Conservation (phyloP, 148 eudicot species). For the Euryodendron excelsum region DNA sequence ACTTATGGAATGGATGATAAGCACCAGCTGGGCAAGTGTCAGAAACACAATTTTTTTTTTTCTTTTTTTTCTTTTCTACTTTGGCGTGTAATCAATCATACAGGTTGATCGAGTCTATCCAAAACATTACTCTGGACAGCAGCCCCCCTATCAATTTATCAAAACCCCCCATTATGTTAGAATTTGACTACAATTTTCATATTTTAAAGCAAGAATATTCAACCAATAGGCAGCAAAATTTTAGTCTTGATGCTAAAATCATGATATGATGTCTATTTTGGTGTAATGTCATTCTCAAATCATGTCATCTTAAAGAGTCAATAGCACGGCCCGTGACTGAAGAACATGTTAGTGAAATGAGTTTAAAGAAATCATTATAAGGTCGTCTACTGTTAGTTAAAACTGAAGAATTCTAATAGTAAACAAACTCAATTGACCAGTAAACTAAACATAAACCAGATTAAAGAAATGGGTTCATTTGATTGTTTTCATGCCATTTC, state of each 20-base stretch:
- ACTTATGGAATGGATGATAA: background rate
- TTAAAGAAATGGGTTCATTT: background rate
- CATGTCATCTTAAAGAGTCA: background rate
- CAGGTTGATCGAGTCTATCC: background rate
- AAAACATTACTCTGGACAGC: no score
- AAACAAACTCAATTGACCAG: background rate
- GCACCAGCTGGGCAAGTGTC: background rate
- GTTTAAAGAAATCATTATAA: background rate
- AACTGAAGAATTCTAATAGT: background rate
- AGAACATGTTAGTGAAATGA: background rate
- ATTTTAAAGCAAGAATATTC: no score
- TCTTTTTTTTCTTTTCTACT: background rate
- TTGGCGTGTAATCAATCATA: background rate
- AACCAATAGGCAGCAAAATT: background rate
- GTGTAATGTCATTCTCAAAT: slow-evolving; percentile 9
- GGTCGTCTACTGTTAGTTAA: background rate
- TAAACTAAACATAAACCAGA: background rate
- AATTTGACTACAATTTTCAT: background rate
- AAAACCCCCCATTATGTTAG: background rate
- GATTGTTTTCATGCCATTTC: background rate
- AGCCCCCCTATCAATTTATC: background rate
- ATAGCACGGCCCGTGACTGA: background rate
- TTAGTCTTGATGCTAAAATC: background rate
- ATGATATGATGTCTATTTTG: background rate
- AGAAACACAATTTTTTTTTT: background rate